A percentile compares a stretch with the other conserved stretches of the same genome.
Conservation (phyloP, 768 basidiomycete genomes). For the Xanthoconium purpureum region DNA sequence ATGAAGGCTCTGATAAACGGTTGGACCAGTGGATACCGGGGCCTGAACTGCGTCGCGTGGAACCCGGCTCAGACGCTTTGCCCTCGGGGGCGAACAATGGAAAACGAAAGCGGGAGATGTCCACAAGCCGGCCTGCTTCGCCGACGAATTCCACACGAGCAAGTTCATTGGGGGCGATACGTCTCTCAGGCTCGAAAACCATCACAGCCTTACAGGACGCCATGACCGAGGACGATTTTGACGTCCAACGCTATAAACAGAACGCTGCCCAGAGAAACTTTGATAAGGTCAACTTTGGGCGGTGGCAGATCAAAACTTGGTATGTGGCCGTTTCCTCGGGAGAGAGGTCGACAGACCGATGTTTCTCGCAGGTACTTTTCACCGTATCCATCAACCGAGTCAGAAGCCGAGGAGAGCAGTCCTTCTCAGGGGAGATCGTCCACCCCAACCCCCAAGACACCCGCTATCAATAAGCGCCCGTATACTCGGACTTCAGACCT, state of each 20-base stretch:
- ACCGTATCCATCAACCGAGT: conserved; percentile 78
- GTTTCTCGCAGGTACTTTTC: conserved; percentile 76
- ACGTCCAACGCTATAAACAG: conserved; percentile 64
- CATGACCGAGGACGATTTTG: conserved; percentile 69
- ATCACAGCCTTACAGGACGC: conserved; percentile 27
- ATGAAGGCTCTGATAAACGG: conserved; percentile 64
- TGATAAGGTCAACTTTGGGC: conserved; percentile 80
- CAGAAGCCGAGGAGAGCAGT: conserved; percentile 53
- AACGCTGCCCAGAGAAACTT: conserved; percentile 76
- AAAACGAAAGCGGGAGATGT: conserved; percentile 31
- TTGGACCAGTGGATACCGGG: conserved; percentile 72
- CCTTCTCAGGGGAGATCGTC: conserved; percentile 25
- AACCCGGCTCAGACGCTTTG: conserved; percentile 22
- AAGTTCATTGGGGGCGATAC: conserved; percentile 15
- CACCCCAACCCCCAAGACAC: conserved; percentile 38
- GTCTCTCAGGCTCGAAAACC: conserved; percentile 11
- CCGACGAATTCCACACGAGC: conserved; percentile 23
- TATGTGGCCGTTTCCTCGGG: conserved; percentile 35
- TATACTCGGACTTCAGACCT: conserved; percentile 75
- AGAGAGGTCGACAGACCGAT: background rate
- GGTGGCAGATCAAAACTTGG: conserved; percentile 89
- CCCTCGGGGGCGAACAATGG: conserved; percentile 27
- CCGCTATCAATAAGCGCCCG: conserved; percentile 54
- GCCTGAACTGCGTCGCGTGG: conserved; percentile 33
- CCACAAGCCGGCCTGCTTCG: conserved; percentile 15